These are phyloP conservation scores for Zizania palustris DNA, from an alignment of 202 grass and related monocot genomes.

Conservation along the genomic window DNA sequence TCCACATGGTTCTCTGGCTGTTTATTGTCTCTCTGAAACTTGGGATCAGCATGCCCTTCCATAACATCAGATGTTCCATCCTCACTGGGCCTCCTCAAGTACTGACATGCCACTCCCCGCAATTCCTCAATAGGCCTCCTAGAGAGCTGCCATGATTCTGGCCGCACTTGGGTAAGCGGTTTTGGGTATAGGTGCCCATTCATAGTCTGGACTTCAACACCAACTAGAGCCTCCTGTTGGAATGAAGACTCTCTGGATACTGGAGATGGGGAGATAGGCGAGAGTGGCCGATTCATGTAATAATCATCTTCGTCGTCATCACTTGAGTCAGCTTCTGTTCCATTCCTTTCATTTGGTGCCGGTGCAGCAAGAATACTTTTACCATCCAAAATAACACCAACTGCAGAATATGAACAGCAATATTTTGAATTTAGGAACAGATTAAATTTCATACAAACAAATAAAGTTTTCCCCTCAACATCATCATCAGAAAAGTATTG, in stretches of 20 bases:
- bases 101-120: constrained; percentile 54
- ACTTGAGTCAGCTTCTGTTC: constrained; percentile 50
- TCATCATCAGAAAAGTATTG: background rate
- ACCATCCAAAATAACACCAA: constrained; percentile 60
- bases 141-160: constrained; percentile 56
- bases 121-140: constrained; percentile 43
- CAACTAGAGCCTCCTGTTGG: constrained; percentile 68
- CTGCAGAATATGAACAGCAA: constrained; percentile 40
- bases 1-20: constrained; percentile 35
- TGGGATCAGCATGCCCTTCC: constrained; percentile 35
- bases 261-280: constrained; percentile 60
- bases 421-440: constrained; percentile 25
- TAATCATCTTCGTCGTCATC: constrained; percentile 64
- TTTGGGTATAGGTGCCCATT: constrained; percentile 72
- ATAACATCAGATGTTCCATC: constrained; percentile 50
- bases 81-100: constrained; percentile 47
- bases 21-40: constrained; percentile 43
- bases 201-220: constrained; percentile 53
- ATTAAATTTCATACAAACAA: background rate
- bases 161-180: constrained; percentile 62
- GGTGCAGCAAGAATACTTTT: constrained; percentile 32
- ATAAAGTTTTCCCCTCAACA: constrained; percentile 1
- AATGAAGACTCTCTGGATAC: constrained; percentile 86
- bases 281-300: constrained; percentile 55
- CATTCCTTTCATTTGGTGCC: constrained; percentile 45